These are phyloP conservation scores for Rhizopogon sp. DNA, from an alignment of 768 basidiomycete species.

Conservation along the genomic window DNA sequence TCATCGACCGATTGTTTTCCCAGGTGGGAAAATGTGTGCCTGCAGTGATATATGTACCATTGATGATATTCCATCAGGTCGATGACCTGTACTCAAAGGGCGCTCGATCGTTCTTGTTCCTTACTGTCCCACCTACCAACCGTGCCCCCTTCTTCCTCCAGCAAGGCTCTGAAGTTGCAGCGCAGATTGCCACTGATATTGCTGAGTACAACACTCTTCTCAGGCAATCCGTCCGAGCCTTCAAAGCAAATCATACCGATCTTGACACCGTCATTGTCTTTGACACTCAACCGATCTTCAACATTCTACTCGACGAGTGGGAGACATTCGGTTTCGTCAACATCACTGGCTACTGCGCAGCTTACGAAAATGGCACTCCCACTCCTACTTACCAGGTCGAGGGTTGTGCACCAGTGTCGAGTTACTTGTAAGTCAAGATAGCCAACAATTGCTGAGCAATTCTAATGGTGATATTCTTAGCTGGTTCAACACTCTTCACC, in stretches of 20 bases:
- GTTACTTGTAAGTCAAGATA: constrained; percentile 49
- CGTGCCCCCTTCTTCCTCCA: constrained; percentile 48
- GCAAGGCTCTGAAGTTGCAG: constrained; percentile 27
- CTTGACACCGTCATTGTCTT: constrained; percentile 45
- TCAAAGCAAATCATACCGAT: constrained; percentile 36
- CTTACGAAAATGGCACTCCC: constrained; percentile 55
- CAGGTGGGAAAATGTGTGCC: constrained; percentile 11
- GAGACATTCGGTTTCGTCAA: constrained; percentile 53
- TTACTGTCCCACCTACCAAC: constrained; percentile 56
- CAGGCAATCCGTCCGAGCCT: constrained; percentile 29
- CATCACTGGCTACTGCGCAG: constrained; percentile 51
- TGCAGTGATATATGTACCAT: constrained; percentile 11
- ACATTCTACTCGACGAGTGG: constrained; percentile 49
- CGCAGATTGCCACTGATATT: constrained; percentile 30
- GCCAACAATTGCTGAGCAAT: background rate
- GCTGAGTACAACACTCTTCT: constrained; percentile 50
- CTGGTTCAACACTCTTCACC: constrained; percentile 60
- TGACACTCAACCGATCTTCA: constrained; percentile 55
- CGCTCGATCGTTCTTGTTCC: constrained; percentile 57
- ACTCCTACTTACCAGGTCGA: constrained; percentile 46
- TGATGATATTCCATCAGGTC: constrained; percentile 7
- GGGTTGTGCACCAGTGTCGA: constrained; percentile 58
- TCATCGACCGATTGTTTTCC: constrained; percentile 23
- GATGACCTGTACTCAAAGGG: constrained; percentile 30
- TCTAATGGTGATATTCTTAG: constrained; percentile 21